A percentile compares a stretch with the other conserved stretches of the same genome.
Evolutionary conservation across 176 grass and related monocot genomes (phyloP).

Genomic region (Rhipidocladum racemiflorum): DNA sequence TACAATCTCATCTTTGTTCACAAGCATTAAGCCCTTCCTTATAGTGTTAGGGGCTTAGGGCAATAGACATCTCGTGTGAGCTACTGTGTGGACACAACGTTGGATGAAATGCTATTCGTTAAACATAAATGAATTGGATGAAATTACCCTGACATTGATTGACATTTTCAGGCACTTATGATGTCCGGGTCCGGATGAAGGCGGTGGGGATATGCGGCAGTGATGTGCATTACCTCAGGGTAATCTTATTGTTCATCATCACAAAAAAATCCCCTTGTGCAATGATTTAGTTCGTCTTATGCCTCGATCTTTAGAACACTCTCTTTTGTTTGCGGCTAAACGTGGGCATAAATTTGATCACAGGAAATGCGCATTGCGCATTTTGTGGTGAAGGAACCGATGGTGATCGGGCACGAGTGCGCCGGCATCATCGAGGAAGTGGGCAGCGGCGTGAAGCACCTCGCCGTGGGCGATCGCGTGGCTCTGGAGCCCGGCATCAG

Average conservation of each 20-base stretch:
- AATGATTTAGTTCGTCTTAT: background rate
- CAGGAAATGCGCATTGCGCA: conserved; percentile 79
- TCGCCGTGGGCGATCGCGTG: conserved; percentile 62
- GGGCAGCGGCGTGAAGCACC: conserved; percentile 54
- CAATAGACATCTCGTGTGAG: background rate
- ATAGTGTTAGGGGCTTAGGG: background rate
- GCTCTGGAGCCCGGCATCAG: conserved; percentile 85
- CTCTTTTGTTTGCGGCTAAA: background rate
- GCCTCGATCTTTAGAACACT: background rate
- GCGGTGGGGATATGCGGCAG: conserved; percentile 94
- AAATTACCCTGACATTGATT: background rate
- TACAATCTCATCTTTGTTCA: background rate
- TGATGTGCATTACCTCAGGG: conserved; percentile 96
- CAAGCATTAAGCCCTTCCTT: background rate
- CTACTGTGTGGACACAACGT: background rate
- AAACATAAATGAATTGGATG: background rate
- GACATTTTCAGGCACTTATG: conserved; percentile 48
- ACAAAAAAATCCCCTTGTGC: background rate
- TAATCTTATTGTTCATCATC: conserved; percentile 10
- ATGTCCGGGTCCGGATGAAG: conserved; percentile 88
- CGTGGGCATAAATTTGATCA: background rate
- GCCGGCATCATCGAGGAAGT: conserved; percentile 85
- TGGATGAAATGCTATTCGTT: background rate
- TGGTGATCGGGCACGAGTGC: conserved; percentile 98
- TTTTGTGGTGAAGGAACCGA: conserved; percentile 85